A percentile compares a stretch with the other conserved stretches of the same genome.
Conservation (phyloP, 2,329 filamentous ascomycete species). For the Colletotrichum spaethianum region DNA sequence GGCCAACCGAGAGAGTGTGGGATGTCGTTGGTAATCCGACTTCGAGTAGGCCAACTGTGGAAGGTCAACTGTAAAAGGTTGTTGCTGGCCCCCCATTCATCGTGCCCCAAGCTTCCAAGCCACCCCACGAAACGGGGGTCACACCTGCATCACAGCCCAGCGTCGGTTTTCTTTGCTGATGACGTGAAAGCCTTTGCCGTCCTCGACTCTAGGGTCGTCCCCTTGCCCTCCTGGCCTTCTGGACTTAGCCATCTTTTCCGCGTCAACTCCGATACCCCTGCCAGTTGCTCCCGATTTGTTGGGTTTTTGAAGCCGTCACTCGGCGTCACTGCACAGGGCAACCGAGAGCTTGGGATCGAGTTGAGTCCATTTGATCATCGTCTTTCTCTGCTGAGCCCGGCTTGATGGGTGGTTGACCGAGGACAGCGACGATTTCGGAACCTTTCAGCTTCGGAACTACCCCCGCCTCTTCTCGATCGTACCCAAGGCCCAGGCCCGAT, state of each 20-base stretch:
- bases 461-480: conserved; percentile 28
- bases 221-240: conserved; percentile 1
- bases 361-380: neutral
- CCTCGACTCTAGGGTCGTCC: neutral
- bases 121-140: conserved; percentile 40
- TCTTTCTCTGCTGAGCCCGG: conserved; percentile 5
- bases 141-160: conserved; percentile 28
- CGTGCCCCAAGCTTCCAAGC: conserved; percentile 13
- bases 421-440: conserved; percentile 2
- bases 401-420: conserved; percentile 19
- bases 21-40: conserved; percentile 33
- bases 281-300: conserved; percentile 13
- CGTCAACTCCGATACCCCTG: conserved; percentile 19
- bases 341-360: neutral
- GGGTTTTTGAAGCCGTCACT: conserved; percentile 4
- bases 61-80: conserved; percentile 22
- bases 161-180: conserved; percentile 24
- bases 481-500: conserved; percentile 28
- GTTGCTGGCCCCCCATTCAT: conserved; percentile 30
- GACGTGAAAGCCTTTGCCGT: conserved; percentile 22
- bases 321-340: neutral
- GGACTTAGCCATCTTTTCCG: conserved; percentile 14
- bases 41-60: conserved; percentile 11
- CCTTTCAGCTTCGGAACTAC: conserved; percentile 28
- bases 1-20: conserved; percentile 4